Base-by-base conservation (phyloP, 202 grass and related monocot species). In the Zoysia matrella region DNA sequence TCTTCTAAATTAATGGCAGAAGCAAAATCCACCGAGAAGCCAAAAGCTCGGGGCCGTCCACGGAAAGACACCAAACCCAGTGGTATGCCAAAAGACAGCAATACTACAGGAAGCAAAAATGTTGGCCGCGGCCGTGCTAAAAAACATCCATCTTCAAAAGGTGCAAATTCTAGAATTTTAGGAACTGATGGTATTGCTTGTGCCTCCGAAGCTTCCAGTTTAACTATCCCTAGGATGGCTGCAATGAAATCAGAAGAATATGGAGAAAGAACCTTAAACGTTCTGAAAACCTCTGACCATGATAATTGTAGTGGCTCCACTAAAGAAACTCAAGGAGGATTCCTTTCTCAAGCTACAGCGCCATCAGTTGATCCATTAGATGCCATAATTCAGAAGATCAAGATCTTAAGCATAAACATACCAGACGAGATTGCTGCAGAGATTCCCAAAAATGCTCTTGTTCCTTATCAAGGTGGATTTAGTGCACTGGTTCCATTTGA, bases 401-500 rank as follows among this genome's bases (percentile, higher is more conserved):
- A 80, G 7, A 48, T 82, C 18, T 82, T 97, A 60, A 79, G 82
- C 73, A 88, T 92, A 86, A 83, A 77, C 56, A 74, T 39, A 68
- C 11, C 65, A 43, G 50, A 79, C 11, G 7, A 83, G 30, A 58
- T 49, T 82, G 77, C 70, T 42, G 58, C 52, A 77, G 71, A 75
- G 8, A 7, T 62, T 76, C 62, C 77, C 51, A 74, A 86, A 56
- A 83, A 83, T 46, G 74, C 84, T 67, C 67, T 97, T 82, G 85
- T 90, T 62, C 87, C 87, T 74, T 87, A 90, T 69, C 41, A 77
- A 66, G 86, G 83, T 48, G 68, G 67, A 86, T 69, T 67, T 87
- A 81, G 86, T 80, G 79, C 61, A 15, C 73, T 97, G 18, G 85
- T 97, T 82, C 85, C 80, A 55, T 92, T 92, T 85, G 77, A 85